phyloP scores from a whole-genome alignment of 805 yeast species.

The Lipomyces spencermartinsiae region DNA sequence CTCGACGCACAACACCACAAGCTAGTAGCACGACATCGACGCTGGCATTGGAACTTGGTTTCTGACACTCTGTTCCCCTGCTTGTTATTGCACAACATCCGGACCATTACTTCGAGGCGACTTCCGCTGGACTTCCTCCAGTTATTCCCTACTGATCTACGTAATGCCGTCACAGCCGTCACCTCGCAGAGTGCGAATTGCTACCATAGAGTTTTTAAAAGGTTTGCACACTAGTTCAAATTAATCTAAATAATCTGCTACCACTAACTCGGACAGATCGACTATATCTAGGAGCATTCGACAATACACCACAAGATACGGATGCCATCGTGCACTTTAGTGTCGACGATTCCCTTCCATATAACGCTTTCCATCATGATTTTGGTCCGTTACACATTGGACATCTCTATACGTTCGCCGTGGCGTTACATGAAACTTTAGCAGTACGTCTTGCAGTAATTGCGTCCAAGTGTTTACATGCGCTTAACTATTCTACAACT shows the following conservation, averaged over 20 bases:
- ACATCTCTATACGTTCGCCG: constrained; percentile 92
- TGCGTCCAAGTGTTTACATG: not conserved
- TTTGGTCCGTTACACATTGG: constrained; percentile 97
- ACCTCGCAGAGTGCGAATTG: constrained; percentile 39
- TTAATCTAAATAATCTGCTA: not conserved
- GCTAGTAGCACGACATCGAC: not conserved
- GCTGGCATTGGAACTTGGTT: not conserved
- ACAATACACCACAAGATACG: constrained; percentile 76
- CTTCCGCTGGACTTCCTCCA: not conserved
- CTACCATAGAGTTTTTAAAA: constrained; percentile 48
- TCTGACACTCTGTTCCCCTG: not conserved
- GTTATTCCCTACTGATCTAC: not conserved
- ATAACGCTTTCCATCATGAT: constrained; percentile 93
- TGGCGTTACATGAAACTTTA: constrained; percentile 85
- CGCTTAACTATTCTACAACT: not conserved
- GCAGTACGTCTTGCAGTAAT: constrained; percentile 50
- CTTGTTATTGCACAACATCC: not conserved
- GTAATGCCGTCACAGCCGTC: constrained; percentile 19
- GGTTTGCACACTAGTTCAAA: constrained; percentile 35
- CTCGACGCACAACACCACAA: not conserved
- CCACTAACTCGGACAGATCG: constrained; percentile 49
- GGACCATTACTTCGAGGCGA: not conserved
- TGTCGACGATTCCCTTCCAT: constrained; percentile 88
- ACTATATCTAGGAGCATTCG: constrained; percentile 90
- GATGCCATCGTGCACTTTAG: constrained; percentile 82